Evolutionary conservation across 2,329 filamentous ascomycete species (phyloP).

Genomic region (Fusarium abutilonis): DNA sequence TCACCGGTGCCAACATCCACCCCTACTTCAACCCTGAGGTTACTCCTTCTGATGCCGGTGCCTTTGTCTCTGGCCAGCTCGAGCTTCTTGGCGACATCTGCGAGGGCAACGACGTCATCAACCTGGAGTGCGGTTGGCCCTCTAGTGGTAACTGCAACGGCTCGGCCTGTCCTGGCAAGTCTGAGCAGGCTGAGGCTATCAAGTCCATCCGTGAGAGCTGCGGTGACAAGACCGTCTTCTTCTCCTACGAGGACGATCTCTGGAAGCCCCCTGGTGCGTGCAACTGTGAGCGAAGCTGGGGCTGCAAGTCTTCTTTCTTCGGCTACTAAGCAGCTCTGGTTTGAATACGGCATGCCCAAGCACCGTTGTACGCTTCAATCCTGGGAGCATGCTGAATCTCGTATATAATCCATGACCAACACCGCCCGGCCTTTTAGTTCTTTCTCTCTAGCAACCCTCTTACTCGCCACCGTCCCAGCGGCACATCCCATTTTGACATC

Average conservation of each 20-base stretch:
- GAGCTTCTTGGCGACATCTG: conserved; percentile 76
- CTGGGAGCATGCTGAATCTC: conserved; percentile 43
- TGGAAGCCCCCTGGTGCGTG: conserved; percentile 82
- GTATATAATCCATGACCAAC: conserved; percentile 44
- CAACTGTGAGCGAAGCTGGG: conserved; percentile 84
- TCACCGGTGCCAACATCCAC: conserved; percentile 88
- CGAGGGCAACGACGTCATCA: conserved; percentile 75
- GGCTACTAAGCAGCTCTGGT: conserved; percentile 27
- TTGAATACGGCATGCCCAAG: conserved; percentile 37
- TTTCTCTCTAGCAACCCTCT: conserved; percentile 26
- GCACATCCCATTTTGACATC: conserved; percentile 15
- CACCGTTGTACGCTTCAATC: conserved; percentile 30
- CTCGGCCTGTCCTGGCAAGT: conserved; percentile 70
- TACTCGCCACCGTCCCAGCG: conserved; percentile 17
- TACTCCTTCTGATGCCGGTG: conserved; percentile 72
- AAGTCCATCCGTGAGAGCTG: conserved; percentile 71
- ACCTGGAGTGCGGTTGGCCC: conserved; percentile 94
- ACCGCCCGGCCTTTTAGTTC: conserved; percentile 39
- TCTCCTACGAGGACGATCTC: conserved; percentile 79
- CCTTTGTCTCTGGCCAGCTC: conserved; percentile 80
- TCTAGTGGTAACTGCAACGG: conserved; percentile 75
- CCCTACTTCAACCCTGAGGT: conserved; percentile 88
- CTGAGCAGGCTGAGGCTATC: conserved; percentile 78
- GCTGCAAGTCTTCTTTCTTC: conserved; percentile 55
- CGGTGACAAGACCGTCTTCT: conserved; percentile 79